These are phyloP conservation scores for Aspergillus pseudoterreus DNA, from an alignment of 2,329 filamentous ascomycete genomes.

Conservation along the genomic window DNA sequence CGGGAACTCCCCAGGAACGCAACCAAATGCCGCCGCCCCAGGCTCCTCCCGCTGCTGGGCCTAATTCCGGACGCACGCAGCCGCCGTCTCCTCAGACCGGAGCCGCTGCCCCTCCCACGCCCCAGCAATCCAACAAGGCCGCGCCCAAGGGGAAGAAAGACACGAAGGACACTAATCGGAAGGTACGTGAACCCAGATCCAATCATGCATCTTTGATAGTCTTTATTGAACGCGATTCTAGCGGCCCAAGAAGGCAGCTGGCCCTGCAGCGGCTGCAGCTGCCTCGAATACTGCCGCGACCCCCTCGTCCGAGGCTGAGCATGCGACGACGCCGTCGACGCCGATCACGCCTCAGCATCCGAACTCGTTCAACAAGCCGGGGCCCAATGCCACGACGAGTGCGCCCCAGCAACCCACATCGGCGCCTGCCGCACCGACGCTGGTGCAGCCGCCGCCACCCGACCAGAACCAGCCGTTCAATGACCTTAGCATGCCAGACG, in stretches of 20 bases:
- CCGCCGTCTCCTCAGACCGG: constrained; percentile 44
- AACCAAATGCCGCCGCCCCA: constrained; percentile 51
- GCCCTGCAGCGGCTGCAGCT: constrained; percentile 22
- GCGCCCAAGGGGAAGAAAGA: constrained; percentile 59
- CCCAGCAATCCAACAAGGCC: constrained; percentile 56
- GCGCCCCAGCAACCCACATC: constrained; percentile 33
- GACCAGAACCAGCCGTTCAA: constrained; percentile 31
- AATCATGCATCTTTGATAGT: not conserved
- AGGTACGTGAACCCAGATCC: constrained; percentile 38
- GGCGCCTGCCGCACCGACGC: constrained; percentile 32
- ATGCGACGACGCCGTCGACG: constrained; percentile 47
- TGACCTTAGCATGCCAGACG: constrained; percentile 36
- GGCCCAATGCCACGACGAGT: constrained; percentile 31
- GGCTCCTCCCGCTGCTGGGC: constrained; percentile 38
- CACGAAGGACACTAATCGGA: constrained; percentile 47
- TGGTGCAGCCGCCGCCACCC: constrained; percentile 32
- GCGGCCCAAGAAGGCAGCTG: constrained; percentile 43
- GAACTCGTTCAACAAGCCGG: constrained; percentile 42
- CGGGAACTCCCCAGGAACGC: constrained; percentile 57
- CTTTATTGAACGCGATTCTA: constrained; percentile 21
- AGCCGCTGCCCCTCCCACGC: constrained; percentile 55
- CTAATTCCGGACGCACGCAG: constrained; percentile 39
- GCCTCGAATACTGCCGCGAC: constrained; percentile 41
- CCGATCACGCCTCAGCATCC: constrained; percentile 47
- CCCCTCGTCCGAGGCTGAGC: constrained; percentile 44